These are phyloP conservation scores for Amoeboaphelidium occidentale DNA, from an alignment of 371 early-diverging fungal species.

Conservation along the genomic window DNA sequence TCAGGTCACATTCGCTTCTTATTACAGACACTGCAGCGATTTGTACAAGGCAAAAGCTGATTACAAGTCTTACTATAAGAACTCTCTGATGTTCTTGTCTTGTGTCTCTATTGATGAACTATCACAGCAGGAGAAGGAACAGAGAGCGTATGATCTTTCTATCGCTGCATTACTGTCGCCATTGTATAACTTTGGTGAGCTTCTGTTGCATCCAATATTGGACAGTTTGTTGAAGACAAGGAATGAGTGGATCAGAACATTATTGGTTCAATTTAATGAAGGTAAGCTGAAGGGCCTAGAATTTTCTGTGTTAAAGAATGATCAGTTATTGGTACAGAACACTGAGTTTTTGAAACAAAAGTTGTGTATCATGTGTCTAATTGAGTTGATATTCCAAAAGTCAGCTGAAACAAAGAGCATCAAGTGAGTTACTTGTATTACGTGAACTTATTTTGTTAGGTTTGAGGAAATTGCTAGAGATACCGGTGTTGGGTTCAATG, in stretches of 20 bases:
- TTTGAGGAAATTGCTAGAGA: slow-evolving; percentile 67
- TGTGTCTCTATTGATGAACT: slow-evolving; percentile 65
- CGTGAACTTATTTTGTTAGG: slow-evolving; percentile 21
- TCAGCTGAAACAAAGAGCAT: slow-evolving; percentile 43
- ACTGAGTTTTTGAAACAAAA: slow-evolving; percentile 60
- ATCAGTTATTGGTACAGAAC: slow-evolving; percentile 26
- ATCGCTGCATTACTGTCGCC: slow-evolving; percentile 73
- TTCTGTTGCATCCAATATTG: slow-evolving; percentile 85
- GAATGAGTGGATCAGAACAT: slow-evolving; percentile 57
- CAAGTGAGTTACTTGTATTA: too few relatives aligned
- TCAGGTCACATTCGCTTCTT: too few relatives aligned
- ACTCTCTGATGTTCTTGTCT: slow-evolving; percentile 69
- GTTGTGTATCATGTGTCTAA: slow-evolving; percentile 84
- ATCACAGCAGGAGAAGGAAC: slow-evolving; percentile 34
- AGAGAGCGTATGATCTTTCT: slow-evolving; percentile 72
- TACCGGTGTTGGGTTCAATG: slow-evolving; percentile 53
- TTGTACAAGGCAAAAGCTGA: slow-evolving; percentile 82
- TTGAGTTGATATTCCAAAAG: slow-evolving; percentile 74
- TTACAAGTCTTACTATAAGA: slow-evolving; percentile 82
- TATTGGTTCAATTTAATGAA: slow-evolving; percentile 76
- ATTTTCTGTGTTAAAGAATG: slow-evolving; percentile 26
- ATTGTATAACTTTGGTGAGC: slow-evolving; percentile 94
- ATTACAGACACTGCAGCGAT: slow-evolving; percentile 80
- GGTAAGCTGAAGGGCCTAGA: slow-evolving; percentile 22
- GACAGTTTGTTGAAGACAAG: slow-evolving; percentile 48